phyloP scores from a whole-genome alignment of 768 basidiomycete species.

The Termitomyces heimii region DNA sequence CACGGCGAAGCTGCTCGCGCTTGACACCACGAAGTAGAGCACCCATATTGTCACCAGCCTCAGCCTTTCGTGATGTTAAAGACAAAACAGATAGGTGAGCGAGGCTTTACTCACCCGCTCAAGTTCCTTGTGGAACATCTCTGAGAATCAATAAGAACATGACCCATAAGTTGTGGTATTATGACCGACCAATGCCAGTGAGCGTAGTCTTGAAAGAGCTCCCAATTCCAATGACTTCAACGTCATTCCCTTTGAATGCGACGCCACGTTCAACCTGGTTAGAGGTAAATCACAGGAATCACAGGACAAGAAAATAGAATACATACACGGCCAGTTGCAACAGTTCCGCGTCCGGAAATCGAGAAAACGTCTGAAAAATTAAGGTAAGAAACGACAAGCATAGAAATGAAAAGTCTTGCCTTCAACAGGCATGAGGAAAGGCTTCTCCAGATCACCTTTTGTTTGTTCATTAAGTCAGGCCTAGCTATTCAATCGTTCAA shows the following conservation, averaged over 20 bases:
- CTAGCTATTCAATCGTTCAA: background rate
- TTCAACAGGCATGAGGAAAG: slow-evolving; percentile 95
- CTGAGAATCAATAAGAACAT: slow-evolving; percentile 30
- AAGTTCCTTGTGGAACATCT: slow-evolving; percentile 99
- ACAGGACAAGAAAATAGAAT: background rate
- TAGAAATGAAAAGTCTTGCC: slow-evolving; percentile 29
- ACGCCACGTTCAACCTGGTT: slow-evolving; percentile 84
- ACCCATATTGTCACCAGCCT: slow-evolving; percentile 99
- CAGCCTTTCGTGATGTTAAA: slow-evolving; percentile 45
- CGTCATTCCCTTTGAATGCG: slow-evolving; percentile 86
- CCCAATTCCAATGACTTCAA: slow-evolving; percentile 90
- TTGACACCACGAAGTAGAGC: slow-evolving; percentile 94
- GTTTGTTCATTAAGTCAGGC: background rate
- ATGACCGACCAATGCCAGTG: slow-evolving; percentile 78
- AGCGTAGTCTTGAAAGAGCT: slow-evolving; percentile 82
- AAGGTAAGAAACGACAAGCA: background rate
- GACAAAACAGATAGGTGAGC: background rate
- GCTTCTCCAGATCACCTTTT: slow-evolving; percentile 91
- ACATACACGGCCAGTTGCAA: slow-evolving; percentile 86
- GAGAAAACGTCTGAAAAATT: slow-evolving; percentile 74
- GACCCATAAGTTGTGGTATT: background rate
- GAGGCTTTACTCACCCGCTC: slow-evolving; percentile 63
- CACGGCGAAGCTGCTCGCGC: slow-evolving; percentile 91
- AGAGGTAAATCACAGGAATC: background rate
- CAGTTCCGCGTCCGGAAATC: slow-evolving; percentile 97